Evolutionary conservation across 345 rosid species (phyloP), one percentile per base, ranked within the genome.

Genomic region (Dovyalis caffra): DNA sequence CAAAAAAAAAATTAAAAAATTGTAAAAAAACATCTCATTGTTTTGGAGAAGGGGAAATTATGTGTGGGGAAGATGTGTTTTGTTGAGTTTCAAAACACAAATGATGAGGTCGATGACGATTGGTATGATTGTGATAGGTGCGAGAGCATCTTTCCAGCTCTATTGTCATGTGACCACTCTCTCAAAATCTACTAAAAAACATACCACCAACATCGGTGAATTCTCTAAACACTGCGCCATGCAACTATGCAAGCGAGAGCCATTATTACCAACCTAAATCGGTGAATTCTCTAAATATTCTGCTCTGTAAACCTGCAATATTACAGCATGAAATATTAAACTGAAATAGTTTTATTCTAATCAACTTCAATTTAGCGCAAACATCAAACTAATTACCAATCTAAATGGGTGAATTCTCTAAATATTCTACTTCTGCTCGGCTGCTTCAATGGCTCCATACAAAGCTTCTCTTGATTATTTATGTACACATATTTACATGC

Each of bases 21-120:
- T 5, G 14, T 45, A 8, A 23, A 21, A 40, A 56, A 20, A 49
- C 23, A 1, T 51, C 26, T 68, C 15, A 60, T 45, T 33, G 73
- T 51, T 74, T 64, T 11, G 37, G 64, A 51, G 61, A 53, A 47
- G 69, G 49, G 67, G 40, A 0, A 28, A 51, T 34, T 49, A 35
- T 58, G 56, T 45, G 33, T 35, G 33, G 71, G 69, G 60, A 73
- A 40, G 62, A 23, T 61, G 29, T 47, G 70, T 76, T 38, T 49
- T 23, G 65, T 43, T 16, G 73, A 75, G 83, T 70, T 83, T 86
- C 88, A 86, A 86, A 75, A 76, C 76, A 76, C 68, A 73, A 77
- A 86, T 86, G 88, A 86, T 86, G 85, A 76, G 79, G 49, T 11
- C 79, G 87, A 81, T 47, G 88, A 85, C 80, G 69, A 78, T 74